A percentile compares a stretch with the other conserved stretches of the same genome.
phyloP scores from a whole-genome alignment of 2,329 filamentous ascomycete species.

The Fusarium sp. region DNA sequence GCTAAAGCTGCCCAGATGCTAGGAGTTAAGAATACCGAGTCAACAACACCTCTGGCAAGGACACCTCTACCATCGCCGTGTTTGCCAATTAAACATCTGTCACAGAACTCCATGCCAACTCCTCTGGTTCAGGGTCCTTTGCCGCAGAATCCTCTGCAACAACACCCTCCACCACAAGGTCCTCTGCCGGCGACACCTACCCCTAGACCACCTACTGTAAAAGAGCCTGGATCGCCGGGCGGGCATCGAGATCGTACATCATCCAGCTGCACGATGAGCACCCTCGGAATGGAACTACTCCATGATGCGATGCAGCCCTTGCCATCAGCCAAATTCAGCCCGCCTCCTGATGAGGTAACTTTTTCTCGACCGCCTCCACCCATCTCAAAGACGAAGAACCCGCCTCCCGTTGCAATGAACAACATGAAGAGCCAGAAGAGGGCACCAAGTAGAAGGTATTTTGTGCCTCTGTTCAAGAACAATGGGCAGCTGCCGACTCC shows the following conservation, averaged over 20 bases:
- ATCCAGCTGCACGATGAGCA: slow-evolving; percentile 40
- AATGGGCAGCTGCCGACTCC: slow-evolving; percentile 27
- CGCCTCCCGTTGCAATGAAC: background rate
- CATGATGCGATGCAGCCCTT: slow-evolving; percentile 36
- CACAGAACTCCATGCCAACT: slow-evolving; percentile 3
- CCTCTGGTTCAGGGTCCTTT: background rate
- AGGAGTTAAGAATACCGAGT: slow-evolving; percentile 8
- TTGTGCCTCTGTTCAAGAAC: slow-evolving; percentile 31
- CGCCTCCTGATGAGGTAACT: background rate
- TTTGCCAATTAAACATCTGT: background rate
- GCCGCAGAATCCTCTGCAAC: background rate
- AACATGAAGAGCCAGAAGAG: background rate
- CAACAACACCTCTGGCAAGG: background rate
- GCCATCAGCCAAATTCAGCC: slow-evolving; percentile 8
- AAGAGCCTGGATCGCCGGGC: background rate
- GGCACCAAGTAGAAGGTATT: slow-evolving; percentile 27
- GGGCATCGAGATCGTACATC: background rate
- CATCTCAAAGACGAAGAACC: background rate
- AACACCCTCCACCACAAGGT: background rate
- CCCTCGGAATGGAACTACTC: slow-evolving; percentile 35
- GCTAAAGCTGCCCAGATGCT: slow-evolving; percentile 30
- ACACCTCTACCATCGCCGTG: background rate
- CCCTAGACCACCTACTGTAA: background rate
- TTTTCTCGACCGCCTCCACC: background rate
- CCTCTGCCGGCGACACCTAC: background rate